phyloP scores from a whole-genome alignment of 768 basidiomycete genomes.

The Terana coerulea region DNA sequence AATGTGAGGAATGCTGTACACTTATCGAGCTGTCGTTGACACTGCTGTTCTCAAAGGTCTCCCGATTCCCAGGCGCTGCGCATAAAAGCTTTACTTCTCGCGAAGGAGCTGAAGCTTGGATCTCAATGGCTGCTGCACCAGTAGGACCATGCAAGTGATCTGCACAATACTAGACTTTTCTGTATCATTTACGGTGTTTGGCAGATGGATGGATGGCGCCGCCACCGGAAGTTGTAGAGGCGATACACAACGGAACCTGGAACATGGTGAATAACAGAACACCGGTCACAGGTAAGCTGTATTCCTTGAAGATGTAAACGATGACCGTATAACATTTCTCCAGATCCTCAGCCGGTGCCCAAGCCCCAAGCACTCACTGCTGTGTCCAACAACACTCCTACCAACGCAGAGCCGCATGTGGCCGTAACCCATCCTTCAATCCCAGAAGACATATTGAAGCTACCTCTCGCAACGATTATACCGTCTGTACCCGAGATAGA shows the following conservation, averaged over 20 bases:
- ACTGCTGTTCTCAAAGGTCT: constrained; percentile 34
- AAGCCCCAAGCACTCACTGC: no score
- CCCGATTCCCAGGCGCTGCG: constrained; percentile 47
- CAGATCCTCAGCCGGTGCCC: neutral
- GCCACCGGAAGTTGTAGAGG: no score
- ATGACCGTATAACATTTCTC: neutral
- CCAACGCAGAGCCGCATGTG: neutral
- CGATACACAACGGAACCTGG: no score
- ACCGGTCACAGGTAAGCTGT: no score
- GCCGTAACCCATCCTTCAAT: neutral
- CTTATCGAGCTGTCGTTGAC: neutral
- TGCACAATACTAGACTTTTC: no score
- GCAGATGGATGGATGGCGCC: no score
- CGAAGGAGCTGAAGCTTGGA: constrained; percentile 49
- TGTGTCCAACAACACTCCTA: no score
- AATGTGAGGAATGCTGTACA: neutral
- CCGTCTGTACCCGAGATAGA: constrained; percentile 17
- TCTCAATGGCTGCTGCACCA: constrained; percentile 21
- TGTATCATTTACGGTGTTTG: no score
- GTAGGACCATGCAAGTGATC: no score
- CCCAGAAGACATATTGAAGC: no score
- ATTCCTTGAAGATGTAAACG: neutral
- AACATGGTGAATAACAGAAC: no score
- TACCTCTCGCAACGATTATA: no score
- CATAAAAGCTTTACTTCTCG: constrained; percentile 49